Conservation (phyloP, 192 early-diverging fungal species). For the Powellomyces hirtus region DNA sequence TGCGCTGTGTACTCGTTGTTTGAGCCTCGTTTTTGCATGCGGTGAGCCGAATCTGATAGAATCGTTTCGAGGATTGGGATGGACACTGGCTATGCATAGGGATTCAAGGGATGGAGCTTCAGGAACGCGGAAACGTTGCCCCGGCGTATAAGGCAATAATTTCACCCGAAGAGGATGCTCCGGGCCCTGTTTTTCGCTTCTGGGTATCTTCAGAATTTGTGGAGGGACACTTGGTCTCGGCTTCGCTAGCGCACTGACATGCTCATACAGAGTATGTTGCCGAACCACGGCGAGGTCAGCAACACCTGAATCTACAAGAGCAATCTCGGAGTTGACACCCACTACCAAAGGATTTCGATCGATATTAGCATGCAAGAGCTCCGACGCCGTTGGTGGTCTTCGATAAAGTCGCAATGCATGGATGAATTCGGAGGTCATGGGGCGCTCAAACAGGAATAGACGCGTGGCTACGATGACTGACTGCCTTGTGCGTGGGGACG, state of each 20-base stretch:
- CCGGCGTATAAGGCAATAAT: neutral
- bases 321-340: neutral
- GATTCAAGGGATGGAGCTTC: neutral
- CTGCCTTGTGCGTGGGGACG: too few relatives aligned
- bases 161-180: neutral
- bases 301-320: neutral
- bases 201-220: neutral
- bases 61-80: neutral
- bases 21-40: neutral
- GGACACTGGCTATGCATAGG: neutral
- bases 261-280: neutral
- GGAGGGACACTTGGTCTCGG: neutral
- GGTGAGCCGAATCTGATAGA: too few relatives aligned
- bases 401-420: neutral
- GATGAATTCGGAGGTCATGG: constrained; percentile 11
- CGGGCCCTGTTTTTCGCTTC: neutral
- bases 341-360: neutral
- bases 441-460: too few relatives aligned
- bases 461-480: too few relatives aligned
- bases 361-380: constrained; percentile 6
- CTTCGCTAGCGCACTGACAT: neutral
- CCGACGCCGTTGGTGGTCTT: constrained; percentile 5
- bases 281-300: constrained; percentile 1
- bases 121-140: neutral
- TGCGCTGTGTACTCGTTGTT: neutral